Base-by-base conservation (phyloP, 306 rosid species). In the Nissolia schottii region DNA sequence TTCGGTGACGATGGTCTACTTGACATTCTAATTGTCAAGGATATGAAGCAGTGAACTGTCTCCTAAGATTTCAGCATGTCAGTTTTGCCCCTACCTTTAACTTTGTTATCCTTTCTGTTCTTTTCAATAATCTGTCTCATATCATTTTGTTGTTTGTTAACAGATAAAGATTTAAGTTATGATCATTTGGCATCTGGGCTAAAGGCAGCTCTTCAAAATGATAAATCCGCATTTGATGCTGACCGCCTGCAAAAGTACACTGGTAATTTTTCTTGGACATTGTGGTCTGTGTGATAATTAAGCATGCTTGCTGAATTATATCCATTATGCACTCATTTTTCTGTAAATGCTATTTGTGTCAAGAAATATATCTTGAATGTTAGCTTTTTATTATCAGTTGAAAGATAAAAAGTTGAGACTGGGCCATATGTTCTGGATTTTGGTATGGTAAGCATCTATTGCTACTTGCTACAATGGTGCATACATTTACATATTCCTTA, bases 221-320 rank as follows among this genome's bases (percentile, higher is more conserved):
- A 93, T 55, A 86, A 86, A 74, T 93, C 97, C 11, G 94, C 85
- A 10, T 93, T 93, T 65, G 96, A 89, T 74, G 95, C 95, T 8
- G 96, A 87, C 62, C 95, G 96, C 40, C 87, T 94, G 81, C 97
- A 94, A 75, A 89, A 86, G 70, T 85, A 85, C 77, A 89, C 96
- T 2, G 97, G 98, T 87, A 87, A 67, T 45, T 63, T 53, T 23
- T 71, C 50, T 74, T 34, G 19, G 64, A 48, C 65, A 23, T 45
- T 49, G 7, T 76, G 41, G 9, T 61, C 43, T 34, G 19, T 71
- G 9, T 76, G 61, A 64, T 68, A 32, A 7, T 22, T 25, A 25
- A n/a, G 15, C 64, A 38, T 24, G 37, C 24, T 38, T 38, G 43
- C 53, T 37, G 15, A 58, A 59, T 28, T 66, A 19, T 49, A 7